These are phyloP conservation scores for Catunica adiposa DNA, from an alignment of 2,329 filamentous ascomycete species.

Conservation along the genomic window DNA sequence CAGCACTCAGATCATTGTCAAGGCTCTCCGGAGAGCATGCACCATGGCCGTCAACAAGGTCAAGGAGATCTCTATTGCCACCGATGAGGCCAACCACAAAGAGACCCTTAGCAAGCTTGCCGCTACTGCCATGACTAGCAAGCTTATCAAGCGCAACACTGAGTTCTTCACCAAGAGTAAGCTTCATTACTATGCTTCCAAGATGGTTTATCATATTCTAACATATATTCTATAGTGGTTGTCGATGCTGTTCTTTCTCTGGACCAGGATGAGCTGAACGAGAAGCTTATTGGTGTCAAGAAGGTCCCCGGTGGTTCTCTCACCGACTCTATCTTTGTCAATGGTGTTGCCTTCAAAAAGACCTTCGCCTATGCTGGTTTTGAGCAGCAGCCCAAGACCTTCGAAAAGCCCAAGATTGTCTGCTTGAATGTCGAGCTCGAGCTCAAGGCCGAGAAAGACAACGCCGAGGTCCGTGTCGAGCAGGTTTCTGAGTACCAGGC, in stretches of 20 bases:
- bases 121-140: slow-evolving; percentile 96
- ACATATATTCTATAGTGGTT: slow-evolving; percentile 49
- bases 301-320: slow-evolving; percentile 94
- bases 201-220: not conserved
- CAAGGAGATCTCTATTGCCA: slow-evolving; percentile 87
- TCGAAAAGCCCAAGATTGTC: slow-evolving; percentile 87
- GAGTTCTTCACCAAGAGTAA: slow-evolving; percentile 92
- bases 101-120: slow-evolving; percentile 84
- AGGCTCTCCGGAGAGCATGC: slow-evolving; percentile 76
- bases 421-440: slow-evolving; percentile 97
- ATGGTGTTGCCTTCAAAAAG: slow-evolving; percentile 99
- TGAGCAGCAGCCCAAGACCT: slow-evolving; percentile 95
- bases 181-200: not conserved
- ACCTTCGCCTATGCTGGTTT: slow-evolving; percentile 98
- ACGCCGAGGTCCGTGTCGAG: slow-evolving; percentile 93
- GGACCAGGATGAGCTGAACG: slow-evolving; percentile 92
- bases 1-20: slow-evolving; percentile 94
- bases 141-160: slow-evolving; percentile 94
- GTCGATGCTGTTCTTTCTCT: slow-evolving; percentile 90
- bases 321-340: slow-evolving; percentile 90
- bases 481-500: slow-evolving; percentile 98
- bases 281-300: slow-evolving; percentile 95
- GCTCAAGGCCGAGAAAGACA: slow-evolving; percentile 98
- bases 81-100: slow-evolving; percentile 63
- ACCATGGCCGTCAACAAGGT: slow-evolving; percentile 95